These are phyloP conservation scores for Taiozyma onychis DNA, from an alignment of 1,139 yeast species.

Conservation along the genomic window DNA sequence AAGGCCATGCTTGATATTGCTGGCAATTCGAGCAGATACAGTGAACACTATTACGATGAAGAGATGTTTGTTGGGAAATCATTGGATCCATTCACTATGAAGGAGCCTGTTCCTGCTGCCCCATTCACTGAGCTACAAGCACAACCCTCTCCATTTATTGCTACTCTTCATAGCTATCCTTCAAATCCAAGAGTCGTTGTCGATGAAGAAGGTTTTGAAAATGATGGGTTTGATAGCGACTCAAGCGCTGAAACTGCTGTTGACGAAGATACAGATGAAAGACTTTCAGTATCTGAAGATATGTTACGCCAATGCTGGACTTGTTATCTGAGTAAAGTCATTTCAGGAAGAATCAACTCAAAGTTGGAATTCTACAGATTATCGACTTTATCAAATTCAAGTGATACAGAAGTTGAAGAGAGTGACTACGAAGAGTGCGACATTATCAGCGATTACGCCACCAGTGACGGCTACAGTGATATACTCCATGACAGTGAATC, in stretches of 20 bases:
- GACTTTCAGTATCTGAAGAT: slow-evolving; percentile 7
- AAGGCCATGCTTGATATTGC: slow-evolving; percentile 4
- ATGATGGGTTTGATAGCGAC: slow-evolving; percentile 2
- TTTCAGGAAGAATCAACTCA: slow-evolving; percentile 16
- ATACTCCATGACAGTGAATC: slow-evolving; percentile 8
- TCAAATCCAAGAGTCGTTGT: slow-evolving; percentile 1
- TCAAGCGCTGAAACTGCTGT: slow-evolving; percentile 2
- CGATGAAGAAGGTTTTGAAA: slow-evolving; percentile 4
- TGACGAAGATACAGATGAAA: slow-evolving; percentile 5
- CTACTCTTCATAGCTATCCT: slow-evolving; percentile 5
- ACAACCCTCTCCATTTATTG: neutral
- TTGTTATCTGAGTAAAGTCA: slow-evolving; percentile 11
- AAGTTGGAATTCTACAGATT: slow-evolving; percentile 13
- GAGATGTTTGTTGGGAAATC: neutral
- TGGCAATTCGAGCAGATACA: neutral
- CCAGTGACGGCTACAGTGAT: neutral
- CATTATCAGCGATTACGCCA: slow-evolving; percentile 4
- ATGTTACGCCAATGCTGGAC: slow-evolving; percentile 13
- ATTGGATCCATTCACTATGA: neutral
- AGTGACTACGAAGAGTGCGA: slow-evolving; percentile 3
- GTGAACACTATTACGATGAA: neutral
- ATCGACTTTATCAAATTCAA: slow-evolving; percentile 8
- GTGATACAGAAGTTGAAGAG: slow-evolving; percentile 9
- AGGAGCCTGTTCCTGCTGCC: neutral
- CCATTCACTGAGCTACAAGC: neutral